Percentiles rank a stretch among this genome's conserved stretches.
phyloP scores from a whole-genome alignment of 257 asterid genomes.

The Marsdenia floribunda region DNA sequence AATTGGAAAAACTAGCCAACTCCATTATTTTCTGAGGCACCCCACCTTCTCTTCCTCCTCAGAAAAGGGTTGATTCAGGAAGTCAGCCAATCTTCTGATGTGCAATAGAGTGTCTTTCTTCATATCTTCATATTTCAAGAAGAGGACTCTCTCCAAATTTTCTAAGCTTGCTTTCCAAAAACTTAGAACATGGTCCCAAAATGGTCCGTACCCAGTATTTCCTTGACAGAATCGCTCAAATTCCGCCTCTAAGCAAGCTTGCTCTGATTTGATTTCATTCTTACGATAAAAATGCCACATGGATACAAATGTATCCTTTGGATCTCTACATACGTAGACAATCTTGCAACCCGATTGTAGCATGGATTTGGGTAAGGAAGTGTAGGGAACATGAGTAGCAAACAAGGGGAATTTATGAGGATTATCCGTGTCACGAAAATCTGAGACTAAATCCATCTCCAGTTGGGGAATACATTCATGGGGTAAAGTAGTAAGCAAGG shows the following conservation, averaged over 20 bases:
- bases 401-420: background rate
- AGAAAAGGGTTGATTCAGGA: constrained; percentile 1
- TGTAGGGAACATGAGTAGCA: constrained; percentile 29
- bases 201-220: background rate
- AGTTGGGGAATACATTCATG: constrained; percentile 28
- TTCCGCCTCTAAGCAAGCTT: background rate
- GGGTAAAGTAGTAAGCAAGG: constrained; percentile 14
- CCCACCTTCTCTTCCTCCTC: constrained; percentile 10
- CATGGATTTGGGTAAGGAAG: constrained; percentile 24
- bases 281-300: constrained; percentile 22
- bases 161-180: constrained; percentile 15
- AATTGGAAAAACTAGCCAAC: background rate
- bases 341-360: constrained; percentile 19
- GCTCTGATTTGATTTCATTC: too few species aligned
- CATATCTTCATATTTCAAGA: constrained; percentile 13
- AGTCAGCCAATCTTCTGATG: constrained; percentile 1
- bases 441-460: constrained; percentile 22
- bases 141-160: background rate
- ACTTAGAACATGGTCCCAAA: constrained; percentile 18
- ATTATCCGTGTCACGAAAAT: constrained; percentile 16
- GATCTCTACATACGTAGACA: constrained; percentile 30
- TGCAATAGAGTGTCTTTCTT: constrained; percentile 1
- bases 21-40: background rate
- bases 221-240: constrained; percentile 10
- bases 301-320: constrained; percentile 35